A percentile compares a stretch with the other conserved stretches of the same genome.
Evolutionary conservation across 805 yeast species (phyloP).

Genomic region (Metschnikowia corniflorae): DNA sequence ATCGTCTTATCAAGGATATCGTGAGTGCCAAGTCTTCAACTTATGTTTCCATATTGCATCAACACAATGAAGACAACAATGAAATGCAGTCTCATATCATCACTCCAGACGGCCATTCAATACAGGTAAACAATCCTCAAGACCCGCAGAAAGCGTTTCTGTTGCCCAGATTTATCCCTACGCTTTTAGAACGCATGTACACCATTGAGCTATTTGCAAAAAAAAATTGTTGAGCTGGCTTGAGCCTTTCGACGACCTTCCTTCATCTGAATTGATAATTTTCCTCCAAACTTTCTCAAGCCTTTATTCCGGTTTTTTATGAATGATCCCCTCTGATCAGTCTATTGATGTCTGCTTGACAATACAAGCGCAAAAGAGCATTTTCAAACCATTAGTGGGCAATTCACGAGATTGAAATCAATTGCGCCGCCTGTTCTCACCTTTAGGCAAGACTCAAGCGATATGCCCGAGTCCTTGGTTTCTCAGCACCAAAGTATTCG

Average conservation of each 20-base stretch:
- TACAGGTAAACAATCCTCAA: slow-evolving; percentile 59
- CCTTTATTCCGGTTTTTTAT: slow-evolving; percentile 71
- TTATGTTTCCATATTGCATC: slow-evolving; percentile 70
- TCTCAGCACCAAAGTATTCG: too few relatives aligned
- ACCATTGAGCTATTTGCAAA: slow-evolving; percentile 91
- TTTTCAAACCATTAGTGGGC: too few relatives aligned
- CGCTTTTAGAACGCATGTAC: slow-evolving; percentile 86
- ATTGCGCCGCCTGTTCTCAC: too few relatives aligned
- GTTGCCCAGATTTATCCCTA: slow-evolving; percentile 81
- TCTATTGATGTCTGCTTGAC: too few relatives aligned
- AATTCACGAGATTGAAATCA: too few relatives aligned
- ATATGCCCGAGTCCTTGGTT: too few relatives aligned
- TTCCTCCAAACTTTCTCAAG: slow-evolving; percentile 83
- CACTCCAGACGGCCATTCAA: slow-evolving; percentile 55
- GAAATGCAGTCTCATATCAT: slow-evolving; percentile 41
- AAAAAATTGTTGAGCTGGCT: slow-evolving; percentile 93
- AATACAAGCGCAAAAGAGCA: too few relatives aligned
- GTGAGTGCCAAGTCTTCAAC: slow-evolving; percentile 92
- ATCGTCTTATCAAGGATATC: slow-evolving; percentile 86
- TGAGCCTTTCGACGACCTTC: slow-evolving; percentile 85
- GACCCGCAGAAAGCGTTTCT: slow-evolving; percentile 70
- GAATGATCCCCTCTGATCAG: slow-evolving; percentile 81
- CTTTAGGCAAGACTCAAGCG: too few relatives aligned
- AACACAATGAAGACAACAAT: slow-evolving; percentile 30
- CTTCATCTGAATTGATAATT: slow-evolving; percentile 82